Evolutionary conservation across 2,329 filamentous ascomycete species (phyloP), one percentile per base, ranked within the genome.

Genomic region (Fusarium sp.): DNA sequence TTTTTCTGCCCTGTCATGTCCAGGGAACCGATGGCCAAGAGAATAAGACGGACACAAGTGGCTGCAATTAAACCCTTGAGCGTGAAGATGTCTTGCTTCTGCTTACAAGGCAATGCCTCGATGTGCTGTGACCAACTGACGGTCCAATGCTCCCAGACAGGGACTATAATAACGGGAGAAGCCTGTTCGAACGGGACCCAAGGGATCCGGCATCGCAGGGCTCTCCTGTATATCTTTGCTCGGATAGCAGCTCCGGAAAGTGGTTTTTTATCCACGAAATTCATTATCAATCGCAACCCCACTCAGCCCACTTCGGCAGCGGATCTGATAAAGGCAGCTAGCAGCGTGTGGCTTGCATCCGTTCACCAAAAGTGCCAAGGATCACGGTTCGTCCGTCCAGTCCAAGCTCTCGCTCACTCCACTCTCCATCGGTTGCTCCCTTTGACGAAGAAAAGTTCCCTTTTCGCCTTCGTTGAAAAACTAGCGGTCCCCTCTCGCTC

Each of bases 281-380:
- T 39, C 66, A 72, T 75, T 75, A 72, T 74, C 72, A 74, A 74
- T 72, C 72, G 65, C 59, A 39, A 43, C 54, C 48, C 72, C 72
- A 74, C 72, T 66, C 39, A 20, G 35, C 11, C 68, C 48, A 58
- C 61, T 60, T 62, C 48, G 32, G 23, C 39, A 57, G 64, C 72
- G 72, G 72, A 74, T 74, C 72, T 75, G 72, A 74, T 74, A 74
- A 74, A 74, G 67, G 61, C 43, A 54, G 54, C 71, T 75, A 75
- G 69, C 16, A 63, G 11, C 63, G 32, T 73, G 61, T 64, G 62
- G 61, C 62, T 64, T 64, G 61, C 48, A 64, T 32, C 48, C 48
- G 27, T 64, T 64, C 34, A 32, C 52, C 61, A 39, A 57, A 34
- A 64, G 30, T 27, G 67, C 73, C 73, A 71, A 74, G 73, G 64